Evolutionary conservation across 1,284 basidiomycete genomes (phyloP).

Genomic region (Ustilago hordei): DNA sequence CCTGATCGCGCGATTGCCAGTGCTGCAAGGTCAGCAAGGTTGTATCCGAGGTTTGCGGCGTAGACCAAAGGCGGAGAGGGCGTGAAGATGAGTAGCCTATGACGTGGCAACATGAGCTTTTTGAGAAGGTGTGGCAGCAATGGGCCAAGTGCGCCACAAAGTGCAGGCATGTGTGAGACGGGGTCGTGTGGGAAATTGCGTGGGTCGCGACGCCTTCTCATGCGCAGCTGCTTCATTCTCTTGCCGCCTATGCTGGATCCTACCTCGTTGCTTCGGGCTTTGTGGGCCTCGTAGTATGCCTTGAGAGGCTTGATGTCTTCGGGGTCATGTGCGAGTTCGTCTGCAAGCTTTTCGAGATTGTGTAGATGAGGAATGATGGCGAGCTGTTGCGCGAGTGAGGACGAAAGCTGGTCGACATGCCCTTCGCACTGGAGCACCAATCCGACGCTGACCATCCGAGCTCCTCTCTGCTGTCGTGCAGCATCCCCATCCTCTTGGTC

Average conservation of each 20-base stretch:
- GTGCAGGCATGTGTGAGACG: conserved; percentile 54
- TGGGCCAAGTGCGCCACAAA: conserved; percentile 54
- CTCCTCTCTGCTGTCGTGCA: conserved; percentile 41
- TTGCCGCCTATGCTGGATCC: conserved; percentile 19
- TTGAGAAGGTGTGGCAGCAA: conserved; percentile 59
- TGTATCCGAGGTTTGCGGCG: conserved; percentile 49
- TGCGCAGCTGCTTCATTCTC: conserved; percentile 46
- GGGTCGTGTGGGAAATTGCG: conserved; percentile 41
- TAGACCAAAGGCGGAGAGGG: conserved; percentile 44
- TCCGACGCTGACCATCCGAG: conserved; percentile 56
- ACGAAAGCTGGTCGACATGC: conserved; percentile 16
- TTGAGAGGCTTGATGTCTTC: conserved; percentile 19
- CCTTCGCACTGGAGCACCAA: conserved; percentile 36
- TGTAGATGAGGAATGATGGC: conserved; percentile 49
- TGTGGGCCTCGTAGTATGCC: conserved; percentile 36
- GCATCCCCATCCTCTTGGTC: conserved; percentile 15
- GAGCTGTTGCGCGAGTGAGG: conserved; percentile 39
- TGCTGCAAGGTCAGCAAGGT: conserved; percentile 50
- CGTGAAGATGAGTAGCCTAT: conserved; percentile 56
- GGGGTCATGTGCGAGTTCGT: conserved; percentile 30
- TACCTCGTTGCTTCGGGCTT: not conserved
- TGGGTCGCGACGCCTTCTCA: conserved; percentile 43
- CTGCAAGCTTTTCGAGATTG: conserved; percentile 44
- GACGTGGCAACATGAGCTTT: conserved; percentile 46
- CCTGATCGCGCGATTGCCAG: conserved; percentile 24